phyloP scores from a whole-genome alignment of 768 basidiomycete species.

The Hypholoma sublateritium region DNA sequence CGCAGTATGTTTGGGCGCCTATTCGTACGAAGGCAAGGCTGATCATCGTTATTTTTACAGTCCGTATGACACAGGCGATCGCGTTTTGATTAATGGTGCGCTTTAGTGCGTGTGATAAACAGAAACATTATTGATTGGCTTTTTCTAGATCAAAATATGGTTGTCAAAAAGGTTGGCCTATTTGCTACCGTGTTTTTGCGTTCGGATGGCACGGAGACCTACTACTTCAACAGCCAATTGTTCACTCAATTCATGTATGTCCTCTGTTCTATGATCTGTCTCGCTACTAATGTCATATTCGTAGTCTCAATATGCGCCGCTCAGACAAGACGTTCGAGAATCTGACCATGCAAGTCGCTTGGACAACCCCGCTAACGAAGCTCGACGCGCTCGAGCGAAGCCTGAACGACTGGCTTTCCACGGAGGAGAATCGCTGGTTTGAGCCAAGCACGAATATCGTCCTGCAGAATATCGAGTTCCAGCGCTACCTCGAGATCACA shows the following conservation, averaged over 20 bases:
- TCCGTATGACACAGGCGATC: constrained; percentile 81
- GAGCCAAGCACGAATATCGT: constrained; percentile 64
- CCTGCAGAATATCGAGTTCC: constrained; percentile 63
- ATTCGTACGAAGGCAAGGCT: constrained; percentile 1
- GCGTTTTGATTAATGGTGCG: constrained; percentile 69
- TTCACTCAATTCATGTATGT: constrained; percentile 74
- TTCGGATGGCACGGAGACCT: constrained; percentile 73
- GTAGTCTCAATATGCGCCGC: constrained; percentile 69
- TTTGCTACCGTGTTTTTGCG: constrained; percentile 80
- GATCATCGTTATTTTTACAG: constrained; percentile 31
- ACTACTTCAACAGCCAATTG: constrained; percentile 79
- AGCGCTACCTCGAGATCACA: constrained; percentile 66
- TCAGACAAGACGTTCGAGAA: constrained; percentile 75
- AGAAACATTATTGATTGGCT: background rate
- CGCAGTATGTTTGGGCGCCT: constrained; percentile 56
- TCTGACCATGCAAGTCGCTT: constrained; percentile 69
- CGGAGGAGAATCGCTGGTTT: constrained; percentile 81
- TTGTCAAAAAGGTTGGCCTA: constrained; percentile 79
- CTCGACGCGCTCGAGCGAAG: constrained; percentile 66
- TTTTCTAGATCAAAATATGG: constrained; percentile 56
- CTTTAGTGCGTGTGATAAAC: background rate
- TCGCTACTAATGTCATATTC: constrained; percentile 1
- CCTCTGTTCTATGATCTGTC: background rate
- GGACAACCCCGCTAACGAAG: constrained; percentile 73
- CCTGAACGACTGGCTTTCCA: constrained; percentile 74